Evolutionary conservation across 2,329 filamentous ascomycete species (phyloP).

Genomic region (Phyllosticta citriasiana): DNA sequence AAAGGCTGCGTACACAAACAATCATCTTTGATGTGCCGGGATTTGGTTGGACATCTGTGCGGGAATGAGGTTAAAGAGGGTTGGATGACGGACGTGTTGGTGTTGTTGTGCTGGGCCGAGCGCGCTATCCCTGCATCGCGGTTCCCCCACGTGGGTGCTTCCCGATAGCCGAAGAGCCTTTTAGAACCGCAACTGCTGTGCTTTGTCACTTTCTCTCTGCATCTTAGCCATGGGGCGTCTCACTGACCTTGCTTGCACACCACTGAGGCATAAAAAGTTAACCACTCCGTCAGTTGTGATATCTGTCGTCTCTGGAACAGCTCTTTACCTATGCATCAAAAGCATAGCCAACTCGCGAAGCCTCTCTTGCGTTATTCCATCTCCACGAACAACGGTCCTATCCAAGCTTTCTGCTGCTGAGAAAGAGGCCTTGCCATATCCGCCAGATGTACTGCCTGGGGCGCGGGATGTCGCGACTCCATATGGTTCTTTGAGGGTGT

Average conservation of each 20-base stretch:
- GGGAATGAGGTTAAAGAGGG: neutral
- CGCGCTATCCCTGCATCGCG: neutral
- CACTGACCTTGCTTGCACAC: neutral
- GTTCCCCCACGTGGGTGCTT: neutral
- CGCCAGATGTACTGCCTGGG: constrained; percentile 59
- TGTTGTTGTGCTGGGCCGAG: neutral
- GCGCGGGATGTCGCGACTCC: constrained; percentile 57
- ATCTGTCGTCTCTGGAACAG: neutral
- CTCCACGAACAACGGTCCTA: constrained; percentile 21
- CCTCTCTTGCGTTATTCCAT: constrained; percentile 15
- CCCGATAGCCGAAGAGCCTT: neutral
- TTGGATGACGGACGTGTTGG: neutral
- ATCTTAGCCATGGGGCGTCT: neutral
- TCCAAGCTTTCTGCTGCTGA: constrained; percentile 19
- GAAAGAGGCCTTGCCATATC: constrained; percentile 43
- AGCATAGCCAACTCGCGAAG: constrained; percentile 14
- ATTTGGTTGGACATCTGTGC: no score
- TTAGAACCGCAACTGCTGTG: neutral
- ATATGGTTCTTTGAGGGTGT: constrained; percentile 62
- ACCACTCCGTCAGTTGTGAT: neutral
- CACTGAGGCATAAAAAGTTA: neutral
- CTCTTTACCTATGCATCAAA: neutral
- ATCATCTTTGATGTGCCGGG: no score
- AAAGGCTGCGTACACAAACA: neutral
- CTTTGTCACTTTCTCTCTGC: neutral